These are phyloP conservation scores for Botrytis byssoidea DNA, from an alignment of 2,329 filamentous ascomycete species.

Conservation along the genomic window DNA sequence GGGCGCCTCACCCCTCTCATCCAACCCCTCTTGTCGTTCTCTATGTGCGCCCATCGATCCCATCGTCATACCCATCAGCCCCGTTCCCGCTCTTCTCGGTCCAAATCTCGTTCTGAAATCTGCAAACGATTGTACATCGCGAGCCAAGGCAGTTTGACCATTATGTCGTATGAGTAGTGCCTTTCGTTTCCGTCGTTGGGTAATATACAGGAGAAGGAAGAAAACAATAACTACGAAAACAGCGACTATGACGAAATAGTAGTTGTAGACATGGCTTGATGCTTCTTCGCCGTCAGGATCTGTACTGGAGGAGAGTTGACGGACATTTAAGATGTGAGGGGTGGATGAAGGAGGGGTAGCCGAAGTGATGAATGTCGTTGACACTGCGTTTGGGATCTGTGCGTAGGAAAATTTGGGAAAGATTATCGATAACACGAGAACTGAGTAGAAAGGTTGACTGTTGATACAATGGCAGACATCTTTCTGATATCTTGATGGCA, in stretches of 20 bases:
- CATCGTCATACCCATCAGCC: constrained; percentile 17
- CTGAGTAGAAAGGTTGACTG: constrained; percentile 24
- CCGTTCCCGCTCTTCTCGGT: constrained; percentile 22
- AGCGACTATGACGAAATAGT: constrained; percentile 51
- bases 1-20: constrained; percentile 64
- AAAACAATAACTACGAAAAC: constrained; percentile 46
- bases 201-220: constrained; percentile 46
- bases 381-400: constrained; percentile 25
- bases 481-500: constrained; percentile 9
- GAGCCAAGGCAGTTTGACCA: constrained; percentile 38
- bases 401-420: constrained; percentile 31
- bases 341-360: constrained; percentile 16
- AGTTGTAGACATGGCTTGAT: constrained; percentile 52
- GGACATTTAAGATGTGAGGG: constrained; percentile 6
- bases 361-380: constrained; percentile 23
- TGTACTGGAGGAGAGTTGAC: constrained; percentile 2
- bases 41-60: background rate
- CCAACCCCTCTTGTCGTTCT: constrained; percentile 53
- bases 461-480: constrained; percentile 25
- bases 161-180: constrained; percentile 23
- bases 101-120: constrained; percentile 24
- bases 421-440: constrained; percentile 32
- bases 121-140: constrained; percentile 33
- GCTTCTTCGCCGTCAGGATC: constrained; percentile 20
- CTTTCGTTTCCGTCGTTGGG: constrained; percentile 40